Conservation (phyloP, 176 grass and related monocot species). For the Coix lacrymajobi region DNA sequence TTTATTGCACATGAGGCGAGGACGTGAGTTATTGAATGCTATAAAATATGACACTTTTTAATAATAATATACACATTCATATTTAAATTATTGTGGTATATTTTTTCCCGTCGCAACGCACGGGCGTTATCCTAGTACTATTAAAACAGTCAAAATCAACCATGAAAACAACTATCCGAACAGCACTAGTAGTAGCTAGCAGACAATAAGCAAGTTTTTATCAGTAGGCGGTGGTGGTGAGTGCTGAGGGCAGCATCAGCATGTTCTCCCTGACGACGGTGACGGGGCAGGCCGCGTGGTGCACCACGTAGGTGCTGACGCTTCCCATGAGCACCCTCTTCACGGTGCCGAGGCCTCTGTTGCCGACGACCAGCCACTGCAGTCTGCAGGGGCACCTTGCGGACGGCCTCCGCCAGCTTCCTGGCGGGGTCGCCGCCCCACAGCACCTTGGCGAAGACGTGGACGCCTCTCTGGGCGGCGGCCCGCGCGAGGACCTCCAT, state of each 20-base stretch:
- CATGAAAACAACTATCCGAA: no score
- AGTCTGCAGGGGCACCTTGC: conserved; percentile 52
- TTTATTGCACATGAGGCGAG: no score
- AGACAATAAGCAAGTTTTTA: no score
- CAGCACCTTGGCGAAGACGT: conserved; percentile 52
- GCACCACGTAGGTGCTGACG: conserved; percentile 51
- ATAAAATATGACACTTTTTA: no score
- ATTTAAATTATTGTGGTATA: no score
- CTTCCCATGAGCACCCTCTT: conserved; percentile 65
- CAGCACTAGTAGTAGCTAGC: no score
- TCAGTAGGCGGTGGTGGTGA: not conserved
- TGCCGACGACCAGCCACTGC: conserved; percentile 45
- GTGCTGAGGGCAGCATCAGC: not conserved
- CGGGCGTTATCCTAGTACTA: no score
- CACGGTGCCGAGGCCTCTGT: conserved; percentile 37
- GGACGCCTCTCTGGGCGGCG: conserved; percentile 24
- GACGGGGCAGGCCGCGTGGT: conserved; percentile 45
- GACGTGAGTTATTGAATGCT: no score
- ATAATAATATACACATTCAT: no score
- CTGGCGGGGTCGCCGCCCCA: conserved; percentile 49
- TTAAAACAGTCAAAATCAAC: no score
- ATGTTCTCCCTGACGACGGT: conserved; percentile 49
- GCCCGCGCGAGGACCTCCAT: conserved; percentile 32
- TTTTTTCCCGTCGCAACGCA: no score
- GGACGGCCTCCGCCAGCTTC: conserved; percentile 44